phyloP scores from a whole-genome alignment of 2,329 filamentous ascomycete species.

The Alternaria tenuissima region DNA sequence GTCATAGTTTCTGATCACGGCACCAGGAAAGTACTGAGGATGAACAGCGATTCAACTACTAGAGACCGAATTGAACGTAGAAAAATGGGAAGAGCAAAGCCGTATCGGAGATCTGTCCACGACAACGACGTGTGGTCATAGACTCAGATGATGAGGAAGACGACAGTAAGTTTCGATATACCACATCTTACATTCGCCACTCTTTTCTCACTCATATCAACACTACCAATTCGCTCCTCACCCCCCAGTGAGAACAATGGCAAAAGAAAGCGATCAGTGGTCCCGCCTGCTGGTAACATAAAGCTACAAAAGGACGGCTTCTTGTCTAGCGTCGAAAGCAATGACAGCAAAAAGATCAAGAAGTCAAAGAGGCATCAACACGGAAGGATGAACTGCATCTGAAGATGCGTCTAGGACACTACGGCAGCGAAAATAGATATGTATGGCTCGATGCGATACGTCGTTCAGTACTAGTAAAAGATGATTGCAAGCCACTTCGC shows the following conservation, averaged over 20 bases:
- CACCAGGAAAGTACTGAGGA: not conserved
- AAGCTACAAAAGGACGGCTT: not conserved
- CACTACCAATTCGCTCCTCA: not conserved
- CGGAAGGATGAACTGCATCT: slow-evolving; percentile 6
- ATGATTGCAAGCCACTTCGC: not conserved
- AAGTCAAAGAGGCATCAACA: slow-evolving; percentile 4
- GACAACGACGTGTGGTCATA: not conserved
- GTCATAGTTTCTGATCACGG: not conserved
- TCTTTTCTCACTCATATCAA: not conserved
- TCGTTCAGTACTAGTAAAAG: not conserved
- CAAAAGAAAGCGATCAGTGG: not conserved
- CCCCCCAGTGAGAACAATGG: not conserved
- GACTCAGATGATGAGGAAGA: not conserved
- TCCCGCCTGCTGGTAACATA: not conserved
- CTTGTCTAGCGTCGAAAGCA: not conserved
- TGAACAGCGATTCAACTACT: not conserved
- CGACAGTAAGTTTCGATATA: not conserved
- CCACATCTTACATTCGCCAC: not conserved
- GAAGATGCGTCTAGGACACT: not conserved
- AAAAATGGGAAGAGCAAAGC: not conserved
- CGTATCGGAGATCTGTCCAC: no score
- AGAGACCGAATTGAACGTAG: not conserved
- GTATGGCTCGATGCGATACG: not conserved
- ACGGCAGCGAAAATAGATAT: not conserved
- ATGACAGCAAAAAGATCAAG: not conserved